Evolutionary conservation across 768 basidiomycete genomes (phyloP), one percentile per base, ranked within the genome.

Genomic region (Gymnopilus dilepis): DNA sequence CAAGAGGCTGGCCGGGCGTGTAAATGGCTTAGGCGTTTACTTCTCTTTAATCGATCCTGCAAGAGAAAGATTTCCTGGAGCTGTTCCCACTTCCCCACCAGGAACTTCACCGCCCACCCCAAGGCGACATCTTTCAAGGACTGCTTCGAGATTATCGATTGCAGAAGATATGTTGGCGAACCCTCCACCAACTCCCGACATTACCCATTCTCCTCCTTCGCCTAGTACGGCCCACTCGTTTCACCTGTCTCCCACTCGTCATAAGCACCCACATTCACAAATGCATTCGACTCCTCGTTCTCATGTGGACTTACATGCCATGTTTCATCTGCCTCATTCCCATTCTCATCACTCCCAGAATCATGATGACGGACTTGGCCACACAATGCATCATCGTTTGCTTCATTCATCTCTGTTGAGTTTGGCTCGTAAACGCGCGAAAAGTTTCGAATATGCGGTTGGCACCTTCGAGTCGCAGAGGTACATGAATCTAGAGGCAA

Each of bases 391-490:
- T 26, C 59, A 60, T 5, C 57, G 58, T 13, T 28, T 75, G 9
- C 69, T 80, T 5, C 78, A 82, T 33, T 69, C 73, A 11, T 78
- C 80, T 6, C 67, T 82, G n/a, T 68, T 80, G 40, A 78, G 79
- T 56, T 59, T 79, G 8, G 70, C 82, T 0, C 62, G 77, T 15
- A 69, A 71, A 34, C 57, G 65, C 8, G 58, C 64, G 48, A 60
- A 69, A 30, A 77, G 72, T 63, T 66, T 63, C 24, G 87, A 91
- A 67, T 75, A 80, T 30, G 82, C 82, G 0, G 91, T 92, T 0
- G 91, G 89, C 2, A 85, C 90, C 13, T 92, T 92, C 61, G 90
- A 92, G 74, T 84, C 84, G 3, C 86, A 90, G 66, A 74, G 84
- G 28, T 92, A 90, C 69, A 75, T 91, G 59, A 84, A 91, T 63